Evolutionary conservation across 306 rosid species (phyloP), one percentile per base, ranked within the genome.

Genomic region (Comarum palustre): DNA sequence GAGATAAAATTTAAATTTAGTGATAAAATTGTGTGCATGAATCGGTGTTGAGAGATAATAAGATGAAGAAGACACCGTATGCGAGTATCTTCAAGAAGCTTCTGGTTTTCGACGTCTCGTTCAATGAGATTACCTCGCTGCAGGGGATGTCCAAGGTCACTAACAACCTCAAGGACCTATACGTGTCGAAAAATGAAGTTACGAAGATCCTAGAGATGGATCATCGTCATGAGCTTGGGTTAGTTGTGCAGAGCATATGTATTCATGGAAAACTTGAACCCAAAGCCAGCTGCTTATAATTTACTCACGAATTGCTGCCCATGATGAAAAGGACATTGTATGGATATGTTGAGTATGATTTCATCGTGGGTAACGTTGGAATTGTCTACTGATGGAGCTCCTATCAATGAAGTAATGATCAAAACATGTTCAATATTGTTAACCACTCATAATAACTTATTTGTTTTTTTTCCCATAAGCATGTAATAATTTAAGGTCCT

Each of bases 141-240:
- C 75, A 90, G 73, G 99, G 97, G 32, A 39, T 88, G 66, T 77
- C 83, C 45, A 80, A 60, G 75, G 96, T 87, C 66, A 77, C 90
- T 75, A 70, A 82, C 69, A 71, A 59, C 11, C 81, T 95, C 64
- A 91, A 82, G 90, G 97, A 95, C 51, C 96, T 95, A 34, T 95
- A 95, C 73, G 95, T 95, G 2, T 95, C 99, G 0, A 91, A 90
- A 75, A 91, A 95, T 73, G 93, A 95, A 80, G 90, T 95, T 45
- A 11, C 79, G 0, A 86, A 84, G 83, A 91, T 91, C 1, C 96
- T 91, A 75, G 96, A 95, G 81, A 84, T 95, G 36, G 96, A 90
- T 12, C 97, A 95, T 74, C 84, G 91, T 60, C 85, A 75, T 66
- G 81, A 87, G 31, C 80, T 95, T 72, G n/a, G n/a, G n/a, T n/a